Evolutionary conservation across 2,329 filamentous ascomycete species (phyloP), one percentile per base, ranked within the genome.

Genomic region (Camillea tinctor): DNA sequence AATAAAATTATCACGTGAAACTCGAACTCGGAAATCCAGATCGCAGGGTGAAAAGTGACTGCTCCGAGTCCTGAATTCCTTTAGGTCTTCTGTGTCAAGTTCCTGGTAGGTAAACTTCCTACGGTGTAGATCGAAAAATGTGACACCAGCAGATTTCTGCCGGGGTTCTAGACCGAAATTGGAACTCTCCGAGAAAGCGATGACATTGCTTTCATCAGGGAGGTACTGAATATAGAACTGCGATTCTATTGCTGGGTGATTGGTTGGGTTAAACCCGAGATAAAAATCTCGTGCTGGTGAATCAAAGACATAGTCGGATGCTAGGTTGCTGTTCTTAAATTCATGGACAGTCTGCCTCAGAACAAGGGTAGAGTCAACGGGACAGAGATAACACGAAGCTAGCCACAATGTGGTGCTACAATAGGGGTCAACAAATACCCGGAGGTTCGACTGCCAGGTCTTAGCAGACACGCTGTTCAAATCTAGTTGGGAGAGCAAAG

Each of bases 381-480:
- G 1, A 5, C 40, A 4, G 21, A 52, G 54, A 50, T 61, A 64
- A 2, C 50, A 59, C 17, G 64, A 65, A 48, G 64, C 66, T 13
- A 71, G 52, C 50, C 62, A 68, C 9, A 68, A 17, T 2, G 56
- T 68, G 30, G 40, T 52, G 6, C 52, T 58, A 36, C 66, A 62
- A 15, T 54, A 57, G 40, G 60, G 60, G 53, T 67, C 64, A 50
- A 69, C 64, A 49, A 69, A 60, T 8, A 57, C 55, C 8, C 52
- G 20, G 8, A 66, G 57, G 24, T 52, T 60, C 2, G 51, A 21
- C 40, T 22, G 48, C 66, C 63, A 63, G 4, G 20, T 30, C 50
- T 11, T 20, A 7, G 30, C 22, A 13, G 50, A 3, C 1, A 50
- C 5, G 1, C 8, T 13, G 22, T 51, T 13, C 13, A 63, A 21